phyloP scores from a whole-genome alignment of 2,329 filamentous ascomycete genomes.

The Stenocarpella maydis region DNA sequence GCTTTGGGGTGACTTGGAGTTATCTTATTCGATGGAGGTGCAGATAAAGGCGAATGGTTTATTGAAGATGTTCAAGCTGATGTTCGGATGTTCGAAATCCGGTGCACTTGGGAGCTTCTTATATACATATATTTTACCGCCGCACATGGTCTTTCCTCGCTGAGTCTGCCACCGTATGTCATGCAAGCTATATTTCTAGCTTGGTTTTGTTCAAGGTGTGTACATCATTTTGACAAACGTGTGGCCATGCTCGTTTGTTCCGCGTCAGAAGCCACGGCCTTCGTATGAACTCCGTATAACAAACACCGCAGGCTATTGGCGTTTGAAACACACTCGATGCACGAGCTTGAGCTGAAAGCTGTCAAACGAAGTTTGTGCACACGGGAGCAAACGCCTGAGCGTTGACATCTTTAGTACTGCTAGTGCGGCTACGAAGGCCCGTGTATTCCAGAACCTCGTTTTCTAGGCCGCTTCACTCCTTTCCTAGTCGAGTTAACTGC shows the following conservation, averaged over 20 bases:
- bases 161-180: background rate
- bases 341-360: background rate
- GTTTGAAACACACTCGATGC: background rate
- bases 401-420: background rate
- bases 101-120: background rate
- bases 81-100: background rate
- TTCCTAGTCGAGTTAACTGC: background rate
- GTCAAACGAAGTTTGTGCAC: background rate
- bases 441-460: background rate
- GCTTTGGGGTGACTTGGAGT: background rate
- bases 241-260: background rate
- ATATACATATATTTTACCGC: background rate
- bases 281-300: background rate
- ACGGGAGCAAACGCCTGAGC: background rate
- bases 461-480: background rate
- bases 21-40: background rate
- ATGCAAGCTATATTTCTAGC: background rate
- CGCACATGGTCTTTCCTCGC: background rate
- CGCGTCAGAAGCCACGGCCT: conserved; percentile 1
- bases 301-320: background rate
- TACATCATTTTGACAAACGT: background rate
- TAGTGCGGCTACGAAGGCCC: background rate
- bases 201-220: background rate
- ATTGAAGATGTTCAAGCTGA: background rate
- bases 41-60: background rate